Evolutionary conservation across 768 basidiomycete species (phyloP).

Genomic region (Krasilnikovozyma curviuscula): DNA sequence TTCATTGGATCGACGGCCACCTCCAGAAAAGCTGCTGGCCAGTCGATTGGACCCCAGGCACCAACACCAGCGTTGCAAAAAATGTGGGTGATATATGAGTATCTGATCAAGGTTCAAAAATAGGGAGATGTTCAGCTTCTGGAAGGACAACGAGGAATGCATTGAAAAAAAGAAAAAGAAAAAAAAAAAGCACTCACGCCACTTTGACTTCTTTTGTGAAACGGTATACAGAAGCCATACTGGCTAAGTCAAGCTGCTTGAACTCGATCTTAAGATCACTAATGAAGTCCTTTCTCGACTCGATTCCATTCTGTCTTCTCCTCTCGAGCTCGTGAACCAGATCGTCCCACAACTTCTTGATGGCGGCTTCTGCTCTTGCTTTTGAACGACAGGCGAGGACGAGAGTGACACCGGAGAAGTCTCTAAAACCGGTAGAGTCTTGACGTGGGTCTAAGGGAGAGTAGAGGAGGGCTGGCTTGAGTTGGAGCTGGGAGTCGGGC

Average conservation of each 20-base stretch:
- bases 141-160: neutral
- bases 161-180: neutral
- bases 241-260: conserved; percentile 45
- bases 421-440: conserved; percentile 12
- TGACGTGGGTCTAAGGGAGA: conserved; percentile 11
- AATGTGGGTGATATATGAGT: conserved; percentile 60
- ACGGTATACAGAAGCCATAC: conserved; percentile 39
- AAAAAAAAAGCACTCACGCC: conserved; percentile 30
- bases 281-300: conserved; percentile 39
- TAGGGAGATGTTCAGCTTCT: neutral
- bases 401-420: conserved; percentile 39
- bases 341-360: conserved; percentile 34
- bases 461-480: conserved; percentile 27
- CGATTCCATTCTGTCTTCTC: conserved; percentile 21
- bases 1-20: conserved; percentile 32
- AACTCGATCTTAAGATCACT: conserved; percentile 42
- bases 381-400: conserved; percentile 61
- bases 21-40: conserved; percentile 33
- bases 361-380: conserved; percentile 44
- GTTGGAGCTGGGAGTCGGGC: conserved; percentile 31
- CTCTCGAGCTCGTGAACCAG: conserved; percentile 38
- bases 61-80: conserved; percentile 62
- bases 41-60: conserved; percentile 39
- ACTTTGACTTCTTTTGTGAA: conserved; percentile 39
- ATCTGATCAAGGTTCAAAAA: conserved; percentile 31